A percentile compares a stretch with the other conserved stretches of the same genome.
These are phyloP conservation scores for Musa itinerans DNA, from an alignment of 176 grass and related monocot species.

Conservation along the genomic window DNA sequence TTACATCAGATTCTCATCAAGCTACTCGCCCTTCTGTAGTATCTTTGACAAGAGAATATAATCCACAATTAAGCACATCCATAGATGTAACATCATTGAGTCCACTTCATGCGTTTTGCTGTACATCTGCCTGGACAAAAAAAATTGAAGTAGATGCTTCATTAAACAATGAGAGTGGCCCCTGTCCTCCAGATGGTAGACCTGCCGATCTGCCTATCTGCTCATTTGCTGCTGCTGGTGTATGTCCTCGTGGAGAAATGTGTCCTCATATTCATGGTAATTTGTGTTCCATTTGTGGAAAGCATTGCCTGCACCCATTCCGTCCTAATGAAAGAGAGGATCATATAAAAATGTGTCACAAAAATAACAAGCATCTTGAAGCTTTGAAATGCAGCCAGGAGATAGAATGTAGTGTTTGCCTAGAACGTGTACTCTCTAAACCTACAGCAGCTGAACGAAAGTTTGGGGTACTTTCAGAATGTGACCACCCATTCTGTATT, in stretches of 20 bases:
- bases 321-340: constrained; percentile 41
- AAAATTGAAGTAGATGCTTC: constrained; percentile 22
- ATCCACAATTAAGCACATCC: background rate
- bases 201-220: constrained; percentile 54
- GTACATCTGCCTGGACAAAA: constrained; percentile 6
- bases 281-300: constrained; percentile 48
- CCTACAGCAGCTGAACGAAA: constrained; percentile 57
- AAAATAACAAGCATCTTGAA: constrained; percentile 54
- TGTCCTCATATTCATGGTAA: constrained; percentile 67
- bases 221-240: constrained; percentile 68
- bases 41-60: constrained; percentile 18
- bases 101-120: background rate
- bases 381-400: constrained; percentile 71
- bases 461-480: constrained; percentile 82
- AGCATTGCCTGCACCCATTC: constrained; percentile 56
- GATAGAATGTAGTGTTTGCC: constrained; percentile 77
- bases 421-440: constrained; percentile 75
- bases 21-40: constrained; percentile 22
- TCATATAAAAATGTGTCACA: constrained; percentile 59
- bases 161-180: constrained; percentile 15
- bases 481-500: constrained; percentile 85
- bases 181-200: constrained; percentile 16
- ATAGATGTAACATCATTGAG: constrained; percentile 11
- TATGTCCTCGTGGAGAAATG: constrained; percentile 56
- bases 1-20: constrained; percentile 34